Conservation (phyloP, 148 eudicot genomes). For the Chenopodium formosanum region DNA sequence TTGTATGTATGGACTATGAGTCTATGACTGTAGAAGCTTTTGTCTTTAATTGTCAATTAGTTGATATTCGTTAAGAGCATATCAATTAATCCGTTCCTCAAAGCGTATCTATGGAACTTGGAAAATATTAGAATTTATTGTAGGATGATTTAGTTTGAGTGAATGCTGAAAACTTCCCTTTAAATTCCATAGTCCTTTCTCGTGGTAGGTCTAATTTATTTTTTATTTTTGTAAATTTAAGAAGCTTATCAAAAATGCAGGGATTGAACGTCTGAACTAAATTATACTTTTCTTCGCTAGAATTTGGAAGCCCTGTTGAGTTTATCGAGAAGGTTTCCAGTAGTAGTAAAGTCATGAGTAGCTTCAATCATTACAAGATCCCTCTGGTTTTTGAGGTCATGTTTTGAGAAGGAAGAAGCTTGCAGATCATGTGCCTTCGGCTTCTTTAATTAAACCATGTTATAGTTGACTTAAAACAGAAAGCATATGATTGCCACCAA, state of each 20-base stretch:
- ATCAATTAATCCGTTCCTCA: too few species aligned
- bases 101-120: background rate
- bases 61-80: too few species aligned
- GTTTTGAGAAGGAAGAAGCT: background rate
- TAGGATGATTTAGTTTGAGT: background rate
- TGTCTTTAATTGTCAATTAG: background rate
- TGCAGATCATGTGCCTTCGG: background rate
- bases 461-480: background rate
- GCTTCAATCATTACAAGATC: background rate
- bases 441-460: background rate
- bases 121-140: too few species aligned
- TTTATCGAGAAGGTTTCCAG: background rate
- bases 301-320: background rate
- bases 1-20: background rate
- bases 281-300: background rate
- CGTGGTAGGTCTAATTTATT: background rate
- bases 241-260: background rate
- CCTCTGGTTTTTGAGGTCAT: background rate
- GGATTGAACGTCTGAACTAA: background rate
- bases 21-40: background rate
- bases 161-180: background rate
- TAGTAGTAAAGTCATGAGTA: background rate
- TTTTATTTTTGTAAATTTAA: background rate
- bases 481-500: background rate
- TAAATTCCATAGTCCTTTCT: background rate